Base-by-base conservation (phyloP, 2,329 filamentous ascomycete species). In the Penicillium sp. region DNA sequence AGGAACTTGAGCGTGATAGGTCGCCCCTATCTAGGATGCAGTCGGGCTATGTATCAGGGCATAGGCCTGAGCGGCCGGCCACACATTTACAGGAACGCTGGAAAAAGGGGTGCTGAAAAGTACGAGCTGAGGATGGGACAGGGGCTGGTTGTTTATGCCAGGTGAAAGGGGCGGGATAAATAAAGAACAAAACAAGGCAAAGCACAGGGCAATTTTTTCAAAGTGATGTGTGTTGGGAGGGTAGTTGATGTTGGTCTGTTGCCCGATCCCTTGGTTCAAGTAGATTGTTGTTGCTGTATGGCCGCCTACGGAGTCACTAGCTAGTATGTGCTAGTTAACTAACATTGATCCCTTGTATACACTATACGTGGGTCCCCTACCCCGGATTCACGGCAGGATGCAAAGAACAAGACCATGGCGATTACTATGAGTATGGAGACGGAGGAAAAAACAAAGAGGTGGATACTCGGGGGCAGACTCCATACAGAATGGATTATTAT, bases 331-430 rank as follows among this genome's bases (percentile, higher is more conserved):
- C 31, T 22, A 22, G 22, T 22, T 2, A 22, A 22, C 3, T 4
- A 22, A n/a, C n/a, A n/a, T n/a, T n/a, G n/a, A n/a, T 22, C 22
- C 22, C 22, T 22, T 22, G 22, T 22, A 22, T 22, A 22, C 22
- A 22, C 22, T 22, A 28, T 54, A 51, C 47, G 55, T 52, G 35
- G 55, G 55, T 58, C 60, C 51, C 51, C 54, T 60, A 60, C 62
- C 62, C 62, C 62, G 41, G 60, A 58, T 60, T 60, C 15, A 17
- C 20, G 20, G 39, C 15, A 58, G 42, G 20, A 51, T 51, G 34
- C 48, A 51, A 38, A 37, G 35, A 39, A 52, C 25, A 50, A 37
- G 20, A 56, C 25, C 49, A 35, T 22, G 45, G 41, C 52, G 47
- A 48, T 39, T 54, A 49, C 50, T 38, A 42, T 28, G 22, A 49